These are phyloP conservation scores for Talaromyces amestolkiae DNA, from an alignment of 2,329 filamentous ascomycete genomes.

Conservation along the genomic window DNA sequence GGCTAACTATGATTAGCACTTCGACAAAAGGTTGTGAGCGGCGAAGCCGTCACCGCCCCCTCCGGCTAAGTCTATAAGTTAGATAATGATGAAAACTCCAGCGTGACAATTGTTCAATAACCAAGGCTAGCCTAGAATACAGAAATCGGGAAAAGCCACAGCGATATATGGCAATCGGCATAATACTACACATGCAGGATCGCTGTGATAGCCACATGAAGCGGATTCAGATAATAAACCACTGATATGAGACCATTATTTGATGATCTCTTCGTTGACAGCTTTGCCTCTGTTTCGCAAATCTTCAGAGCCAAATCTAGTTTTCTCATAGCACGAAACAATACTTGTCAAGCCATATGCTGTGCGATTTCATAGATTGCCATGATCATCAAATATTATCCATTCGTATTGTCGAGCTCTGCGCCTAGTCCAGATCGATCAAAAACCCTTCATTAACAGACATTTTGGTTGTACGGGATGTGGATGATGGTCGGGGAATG, in stretches of 20 bases:
- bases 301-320: not conserved
- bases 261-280: not conserved
- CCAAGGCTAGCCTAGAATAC: not conserved
- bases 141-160: not conserved
- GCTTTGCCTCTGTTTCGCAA: not conserved
- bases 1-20: slow-evolving; percentile 31
- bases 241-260: not conserved
- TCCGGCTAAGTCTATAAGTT: slow-evolving; percentile 18
- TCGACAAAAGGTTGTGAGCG: slow-evolving; percentile 52
- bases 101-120: not conserved
- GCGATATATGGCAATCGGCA: not conserved
- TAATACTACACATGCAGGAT: not conserved
- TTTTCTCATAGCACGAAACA: not conserved
- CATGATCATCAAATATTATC: not conserved
- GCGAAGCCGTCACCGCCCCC: slow-evolving; percentile 38
- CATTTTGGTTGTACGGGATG: not conserved
- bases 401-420: not conserved
- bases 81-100: not conserved
- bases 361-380: not conserved
- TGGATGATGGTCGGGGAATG: not conserved
- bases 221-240: not conserved
- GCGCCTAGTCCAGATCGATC: slow-evolving; percentile 5
- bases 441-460: not conserved
- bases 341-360: not conserved
- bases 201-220: not conserved